phyloP scores from a whole-genome alignment of 495 filamentous ascomycete genomes.

The Bacidia rubella region DNA sequence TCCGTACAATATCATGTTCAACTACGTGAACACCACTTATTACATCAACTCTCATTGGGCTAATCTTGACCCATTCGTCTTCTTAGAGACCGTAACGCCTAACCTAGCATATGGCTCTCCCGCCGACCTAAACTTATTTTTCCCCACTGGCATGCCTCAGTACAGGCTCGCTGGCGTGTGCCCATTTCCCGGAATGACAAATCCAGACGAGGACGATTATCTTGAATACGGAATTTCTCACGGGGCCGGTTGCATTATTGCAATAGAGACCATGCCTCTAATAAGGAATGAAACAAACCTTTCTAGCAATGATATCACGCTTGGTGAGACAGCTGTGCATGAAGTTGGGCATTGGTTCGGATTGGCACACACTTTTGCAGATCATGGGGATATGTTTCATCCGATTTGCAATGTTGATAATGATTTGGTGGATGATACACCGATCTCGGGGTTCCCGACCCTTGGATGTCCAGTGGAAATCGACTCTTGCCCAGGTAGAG shows the following conservation, averaged over 20 bases:
- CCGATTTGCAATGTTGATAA: background rate
- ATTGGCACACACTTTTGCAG: background rate
- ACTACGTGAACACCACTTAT: background rate
- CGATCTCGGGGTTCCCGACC: background rate
- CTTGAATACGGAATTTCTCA: background rate
- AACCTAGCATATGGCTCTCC: background rate
- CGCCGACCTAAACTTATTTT: background rate
- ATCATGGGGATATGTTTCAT: background rate
- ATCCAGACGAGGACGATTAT: background rate
- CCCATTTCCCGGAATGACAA: background rate
- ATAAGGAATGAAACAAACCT: background rate
- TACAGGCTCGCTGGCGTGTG: background rate
- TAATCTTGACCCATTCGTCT: background rate
- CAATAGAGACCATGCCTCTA: background rate
- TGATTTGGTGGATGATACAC: background rate
- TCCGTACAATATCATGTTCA: background rate
- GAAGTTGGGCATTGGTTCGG: constrained; percentile 1
- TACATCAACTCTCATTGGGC: background rate
- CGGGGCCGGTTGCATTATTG: background rate
- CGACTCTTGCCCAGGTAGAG: background rate
- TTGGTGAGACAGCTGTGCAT: background rate
- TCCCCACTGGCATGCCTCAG: background rate
- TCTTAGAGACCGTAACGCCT: background rate
- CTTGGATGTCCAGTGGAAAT: background rate
- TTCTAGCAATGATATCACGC: background rate